phyloP scores from a whole-genome alignment of 371 early-diverging fungal genomes.

The Smittium mucronatum region DNA sequence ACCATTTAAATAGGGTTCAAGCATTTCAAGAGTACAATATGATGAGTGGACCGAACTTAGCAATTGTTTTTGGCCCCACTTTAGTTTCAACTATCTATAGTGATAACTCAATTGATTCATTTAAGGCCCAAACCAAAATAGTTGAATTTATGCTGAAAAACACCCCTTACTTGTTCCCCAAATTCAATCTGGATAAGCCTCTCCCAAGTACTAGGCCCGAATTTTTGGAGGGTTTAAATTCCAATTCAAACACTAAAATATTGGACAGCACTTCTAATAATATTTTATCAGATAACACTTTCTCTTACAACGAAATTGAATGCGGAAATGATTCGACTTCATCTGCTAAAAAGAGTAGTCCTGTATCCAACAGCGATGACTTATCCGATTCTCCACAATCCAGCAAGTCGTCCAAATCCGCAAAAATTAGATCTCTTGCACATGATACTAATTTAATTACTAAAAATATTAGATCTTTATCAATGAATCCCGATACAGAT shows the following conservation, averaged over 20 bases:
- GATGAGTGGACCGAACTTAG: constrained; percentile 72
- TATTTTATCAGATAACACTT: neutral
- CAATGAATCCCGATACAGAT: neutral
- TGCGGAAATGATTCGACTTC: neutral
- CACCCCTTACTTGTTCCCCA: neutral
- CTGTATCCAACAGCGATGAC: neutral
- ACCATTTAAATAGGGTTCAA: constrained; percentile 64
- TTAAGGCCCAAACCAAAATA: constrained; percentile 23
- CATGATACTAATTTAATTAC: neutral
- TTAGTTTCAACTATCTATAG: constrained; percentile 37
- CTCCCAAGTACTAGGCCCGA: neutral
- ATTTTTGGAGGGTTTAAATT: neutral
- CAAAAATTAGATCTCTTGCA: neutral
- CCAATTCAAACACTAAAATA: neutral
- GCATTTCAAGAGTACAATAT: constrained; percentile 60
- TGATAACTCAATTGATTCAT: constrained; percentile 19
- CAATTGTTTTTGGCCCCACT: constrained; percentile 84
- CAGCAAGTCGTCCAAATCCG: neutral
- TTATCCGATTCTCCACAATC: neutral
- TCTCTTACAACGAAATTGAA: neutral
- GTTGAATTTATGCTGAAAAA: constrained; percentile 31
- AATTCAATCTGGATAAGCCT: neutral
- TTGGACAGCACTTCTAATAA: neutral
- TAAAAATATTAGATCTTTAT: neutral
- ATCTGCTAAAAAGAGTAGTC: neutral